phyloP scores from a whole-genome alignment of 2,329 filamentous ascomycete genomes.

The Drechslerella coelobrocha region DNA sequence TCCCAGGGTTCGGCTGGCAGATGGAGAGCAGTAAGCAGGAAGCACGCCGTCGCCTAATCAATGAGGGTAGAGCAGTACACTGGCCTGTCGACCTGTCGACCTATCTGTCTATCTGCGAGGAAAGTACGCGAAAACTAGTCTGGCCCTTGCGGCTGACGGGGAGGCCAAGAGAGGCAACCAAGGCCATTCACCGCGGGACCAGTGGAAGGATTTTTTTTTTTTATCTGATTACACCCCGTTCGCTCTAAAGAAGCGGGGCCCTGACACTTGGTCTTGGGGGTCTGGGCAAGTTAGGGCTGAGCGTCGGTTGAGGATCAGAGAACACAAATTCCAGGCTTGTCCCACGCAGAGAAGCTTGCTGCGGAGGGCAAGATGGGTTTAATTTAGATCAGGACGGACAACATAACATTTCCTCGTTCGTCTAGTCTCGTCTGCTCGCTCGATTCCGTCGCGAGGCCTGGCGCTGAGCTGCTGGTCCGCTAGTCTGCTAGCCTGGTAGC shows the following conservation, averaged over 20 bases:
- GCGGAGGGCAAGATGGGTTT: background rate
- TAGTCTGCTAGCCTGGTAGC: background rate
- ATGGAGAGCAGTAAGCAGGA: no score
- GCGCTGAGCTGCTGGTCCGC: background rate
- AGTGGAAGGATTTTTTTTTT: slow-evolving; percentile 22
- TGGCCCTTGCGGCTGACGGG: slow-evolving; percentile 48
- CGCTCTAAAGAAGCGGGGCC: background rate
- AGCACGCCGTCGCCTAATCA: no score
- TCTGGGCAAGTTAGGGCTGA: slow-evolving; percentile 51
- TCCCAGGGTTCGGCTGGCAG: no score
- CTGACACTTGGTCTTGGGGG: slow-evolving; percentile 3
- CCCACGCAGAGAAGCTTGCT: background rate
- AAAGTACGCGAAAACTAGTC: no score
- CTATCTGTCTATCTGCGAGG: no score
- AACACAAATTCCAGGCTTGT: slow-evolving; percentile 37
- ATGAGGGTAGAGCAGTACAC: no score
- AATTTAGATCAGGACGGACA: slow-evolving; percentile 2
- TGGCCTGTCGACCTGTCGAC: no score
- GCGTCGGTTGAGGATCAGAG: slow-evolving; percentile 40
- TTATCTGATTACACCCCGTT: background rate
- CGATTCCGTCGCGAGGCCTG: no score
- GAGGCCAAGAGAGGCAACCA: slow-evolving; percentile 1
- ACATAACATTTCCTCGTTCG: background rate
- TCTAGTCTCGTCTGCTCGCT: no score
- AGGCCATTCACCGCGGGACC: background rate